These are phyloP conservation scores for Exidia glandulosa DNA, from an alignment of 768 basidiomycete genomes.

Conservation along the genomic window DNA sequence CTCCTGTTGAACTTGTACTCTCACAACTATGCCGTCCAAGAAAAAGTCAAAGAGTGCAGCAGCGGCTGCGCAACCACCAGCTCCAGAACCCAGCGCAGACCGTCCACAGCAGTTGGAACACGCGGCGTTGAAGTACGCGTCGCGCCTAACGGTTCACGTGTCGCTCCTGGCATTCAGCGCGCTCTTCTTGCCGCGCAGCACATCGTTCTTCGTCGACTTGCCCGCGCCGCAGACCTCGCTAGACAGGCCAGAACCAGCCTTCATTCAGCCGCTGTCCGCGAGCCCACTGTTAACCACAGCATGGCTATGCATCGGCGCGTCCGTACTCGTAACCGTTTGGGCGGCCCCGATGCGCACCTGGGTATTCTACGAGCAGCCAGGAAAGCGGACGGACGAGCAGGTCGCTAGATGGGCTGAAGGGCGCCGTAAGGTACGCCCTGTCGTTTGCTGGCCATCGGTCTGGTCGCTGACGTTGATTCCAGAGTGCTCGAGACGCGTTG, in stretches of 20 bases:
- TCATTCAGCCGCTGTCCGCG: constrained; percentile 54
- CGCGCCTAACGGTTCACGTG: constrained; percentile 56
- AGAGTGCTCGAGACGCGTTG: constrained; percentile 45
- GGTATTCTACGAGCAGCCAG: not conserved
- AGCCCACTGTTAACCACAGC: constrained; percentile 46
- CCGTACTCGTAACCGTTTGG: constrained; percentile 60
- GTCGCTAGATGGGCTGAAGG: constrained; percentile 2
- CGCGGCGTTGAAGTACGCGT: too few relatives aligned
- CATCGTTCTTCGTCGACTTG: constrained; percentile 31
- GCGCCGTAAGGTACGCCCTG: too few relatives aligned
- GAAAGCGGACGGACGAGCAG: constrained; percentile 34
- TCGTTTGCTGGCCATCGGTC: too few relatives aligned
- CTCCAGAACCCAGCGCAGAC: too few relatives aligned
- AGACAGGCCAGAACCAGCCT: constrained; percentile 53
- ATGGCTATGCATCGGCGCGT: constrained; percentile 45
- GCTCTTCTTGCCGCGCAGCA: constrained; percentile 58
- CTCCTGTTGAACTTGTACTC: not conserved
- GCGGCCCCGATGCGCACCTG: not conserved
- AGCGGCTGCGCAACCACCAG: not conserved
- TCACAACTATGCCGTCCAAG: too few relatives aligned
- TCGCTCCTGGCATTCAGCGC: constrained; percentile 54
- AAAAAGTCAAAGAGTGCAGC: not conserved
- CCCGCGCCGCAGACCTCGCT: constrained; percentile 7
- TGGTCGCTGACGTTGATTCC: constrained; percentile 2
- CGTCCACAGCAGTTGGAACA: too few relatives aligned